Conservation (phyloP, 371 early-diverging fungal species). For the Rhizopus stolonifer region DNA sequence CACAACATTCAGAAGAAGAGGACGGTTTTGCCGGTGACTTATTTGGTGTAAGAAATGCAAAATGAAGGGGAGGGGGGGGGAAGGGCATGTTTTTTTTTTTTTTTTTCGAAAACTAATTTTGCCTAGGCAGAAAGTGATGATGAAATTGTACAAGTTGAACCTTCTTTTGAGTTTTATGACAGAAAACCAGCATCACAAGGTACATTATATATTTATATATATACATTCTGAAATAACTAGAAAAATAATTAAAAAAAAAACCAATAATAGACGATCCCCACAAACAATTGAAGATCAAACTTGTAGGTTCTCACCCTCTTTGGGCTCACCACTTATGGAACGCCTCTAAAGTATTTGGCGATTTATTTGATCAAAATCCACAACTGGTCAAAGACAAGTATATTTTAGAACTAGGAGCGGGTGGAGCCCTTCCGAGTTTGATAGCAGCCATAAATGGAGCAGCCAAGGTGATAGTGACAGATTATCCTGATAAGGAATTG, state of each 20-base stretch:
- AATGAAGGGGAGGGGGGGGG: too few relatives aligned
- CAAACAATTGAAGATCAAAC: slow-evolving; percentile 50
- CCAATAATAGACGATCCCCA: slow-evolving; percentile 1
- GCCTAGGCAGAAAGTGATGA: slow-evolving; percentile 37
- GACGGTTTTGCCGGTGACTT: slow-evolving; percentile 47
- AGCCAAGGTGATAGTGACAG: slow-evolving; percentile 77
- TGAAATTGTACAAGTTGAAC: slow-evolving; percentile 43
- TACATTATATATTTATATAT: neutral
- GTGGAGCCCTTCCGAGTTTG: slow-evolving; percentile 86
- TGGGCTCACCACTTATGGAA: slow-evolving; percentile 95
- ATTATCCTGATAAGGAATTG: slow-evolving; percentile 85
- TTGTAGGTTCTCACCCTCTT: slow-evolving; percentile 79
- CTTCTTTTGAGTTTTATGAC: slow-evolving; percentile 53
- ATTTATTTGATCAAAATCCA: slow-evolving; percentile 70
- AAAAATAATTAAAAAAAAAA: neutral
- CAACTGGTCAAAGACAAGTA: slow-evolving; percentile 57
- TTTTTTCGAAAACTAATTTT: neutral
- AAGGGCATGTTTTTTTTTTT: too few relatives aligned
- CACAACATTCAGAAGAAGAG: slow-evolving; percentile 35
- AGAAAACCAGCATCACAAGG: slow-evolving; percentile 22
- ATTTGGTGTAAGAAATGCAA: slow-evolving; percentile 38
- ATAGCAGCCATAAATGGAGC: slow-evolving; percentile 77
- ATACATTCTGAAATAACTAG: too few relatives aligned
- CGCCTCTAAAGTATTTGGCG: slow-evolving; percentile 80
- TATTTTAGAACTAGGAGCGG: slow-evolving; percentile 90